Base-by-base conservation (phyloP, 768 basidiomycete genomes). In the Boletus pseudo-olivaceus region DNA sequence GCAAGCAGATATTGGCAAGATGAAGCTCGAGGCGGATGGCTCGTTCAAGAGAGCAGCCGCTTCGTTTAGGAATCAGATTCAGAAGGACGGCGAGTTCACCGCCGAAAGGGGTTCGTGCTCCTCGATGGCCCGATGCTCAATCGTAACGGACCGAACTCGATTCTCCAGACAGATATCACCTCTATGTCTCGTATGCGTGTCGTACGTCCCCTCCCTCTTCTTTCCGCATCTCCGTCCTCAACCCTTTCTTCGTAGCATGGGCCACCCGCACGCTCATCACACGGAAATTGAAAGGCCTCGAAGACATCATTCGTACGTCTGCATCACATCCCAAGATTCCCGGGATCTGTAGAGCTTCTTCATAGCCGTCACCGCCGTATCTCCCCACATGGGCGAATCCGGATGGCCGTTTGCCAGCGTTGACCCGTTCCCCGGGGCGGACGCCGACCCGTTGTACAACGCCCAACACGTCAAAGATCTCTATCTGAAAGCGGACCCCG, bases 231-330 rank as follows among this genome's bases (percentile, higher is more conserved):
- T 2, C 30, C 5, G 1, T 35, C 27, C 29, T 23, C 12, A 19
- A 27, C 27, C 42, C 23, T 10, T 17, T n/a, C 10, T 23, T 42
- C 38, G 11, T 43, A 90, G 88, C 96, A 9, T 98, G 95, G 96
- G 96, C 96, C 0, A 92, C 93, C 26, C 81, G 96, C 60, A 82
- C 94, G 5, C 76, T 97, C 57, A 97, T 98, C 62, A 77, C 88
- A 4, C 81, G 95, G 60, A 85, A 93, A 72, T 79, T 98, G 62
- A 99, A 99, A 70, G 94, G 95, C 2, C 78, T 99, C 23, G 89
- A 98, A 59, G 78, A 87, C 26, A 74, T 90, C 56, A 82, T 99
- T 55, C 76, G 93, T 91, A 59, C 66, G 88, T 75, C 15, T 26
- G 4, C 47, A 43, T 45, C 41, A 5, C 42, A 10, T 20, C 19